Percentiles rank a stretch among this genome's conserved stretches.
Evolutionary conservation across 2,329 filamentous ascomycete genomes (phyloP).

Genomic region (Falciphora oryzae): DNA sequence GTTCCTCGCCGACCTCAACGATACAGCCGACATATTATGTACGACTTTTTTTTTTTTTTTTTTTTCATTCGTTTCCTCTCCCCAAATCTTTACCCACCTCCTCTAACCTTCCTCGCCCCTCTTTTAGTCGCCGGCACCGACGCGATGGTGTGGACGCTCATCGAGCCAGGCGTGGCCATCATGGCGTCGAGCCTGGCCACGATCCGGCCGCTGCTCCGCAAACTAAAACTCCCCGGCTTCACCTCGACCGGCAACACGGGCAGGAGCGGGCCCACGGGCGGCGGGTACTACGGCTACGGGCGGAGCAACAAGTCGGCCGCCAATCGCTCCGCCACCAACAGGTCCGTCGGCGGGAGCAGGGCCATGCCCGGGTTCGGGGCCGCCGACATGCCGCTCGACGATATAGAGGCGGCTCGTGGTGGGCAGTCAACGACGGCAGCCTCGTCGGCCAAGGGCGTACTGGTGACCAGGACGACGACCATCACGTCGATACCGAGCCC

Average conservation of each 20-base stretch:
- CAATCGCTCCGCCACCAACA: constrained; percentile 3
- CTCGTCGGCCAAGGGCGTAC: no score
- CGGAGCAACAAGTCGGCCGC: constrained; percentile 18
- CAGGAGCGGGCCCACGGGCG: constrained; percentile 22
- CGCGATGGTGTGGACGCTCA: constrained; percentile 51
- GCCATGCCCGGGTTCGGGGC: constrained; percentile 29
- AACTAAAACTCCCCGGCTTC: constrained; percentile 42
- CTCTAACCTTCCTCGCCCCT: background rate
- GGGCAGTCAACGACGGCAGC: constrained; percentile 10
- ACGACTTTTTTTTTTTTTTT: constrained; percentile 18
- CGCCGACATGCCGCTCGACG: constrained; percentile 31
- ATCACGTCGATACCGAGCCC: background rate
- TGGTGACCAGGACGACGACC: background rate
- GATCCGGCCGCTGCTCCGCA: constrained; percentile 46
- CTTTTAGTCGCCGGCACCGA: constrained; percentile 40
- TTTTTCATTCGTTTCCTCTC: background rate
- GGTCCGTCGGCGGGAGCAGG: constrained; percentile 11
- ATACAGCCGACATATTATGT: constrained; percentile 44
- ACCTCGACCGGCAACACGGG: constrained; percentile 30
- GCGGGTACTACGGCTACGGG: constrained; percentile 19
- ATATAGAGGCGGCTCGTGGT: constrained; percentile 25
- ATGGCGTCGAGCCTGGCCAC: constrained; percentile 48
- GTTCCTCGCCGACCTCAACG: constrained; percentile 39
- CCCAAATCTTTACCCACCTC: background rate
- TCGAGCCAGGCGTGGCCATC: constrained; percentile 51